These are phyloP conservation scores for Arachis stenosperma DNA, from an alignment of 306 rosid genomes.

Conservation along the genomic window DNA sequence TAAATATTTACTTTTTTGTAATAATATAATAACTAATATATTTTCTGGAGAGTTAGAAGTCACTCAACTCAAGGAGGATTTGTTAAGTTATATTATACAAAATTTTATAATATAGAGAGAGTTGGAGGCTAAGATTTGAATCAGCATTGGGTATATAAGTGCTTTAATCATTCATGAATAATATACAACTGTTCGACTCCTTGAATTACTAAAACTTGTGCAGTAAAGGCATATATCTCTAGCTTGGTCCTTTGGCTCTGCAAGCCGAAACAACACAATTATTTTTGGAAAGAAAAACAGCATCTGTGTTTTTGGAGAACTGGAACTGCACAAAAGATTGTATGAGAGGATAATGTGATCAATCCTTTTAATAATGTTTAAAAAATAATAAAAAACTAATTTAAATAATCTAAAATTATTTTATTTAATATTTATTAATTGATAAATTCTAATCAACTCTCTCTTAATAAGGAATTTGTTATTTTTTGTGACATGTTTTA, in stretches of 20 bases:
- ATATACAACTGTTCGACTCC: slow-evolving; percentile 32
- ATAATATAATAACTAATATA: slow-evolving; percentile 31
- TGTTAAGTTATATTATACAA: slow-evolving; percentile 15
- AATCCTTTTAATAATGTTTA: too few species aligned
- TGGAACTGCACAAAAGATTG: background rate
- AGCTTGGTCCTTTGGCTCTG: slow-evolving; percentile 36
- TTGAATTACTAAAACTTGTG: slow-evolving; percentile 32
- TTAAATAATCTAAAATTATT: too few species aligned
- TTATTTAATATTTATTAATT: too few species aligned
- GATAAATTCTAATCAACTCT: too few species aligned
- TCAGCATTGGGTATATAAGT: slow-evolving; percentile 34
- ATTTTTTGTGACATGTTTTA: too few species aligned
- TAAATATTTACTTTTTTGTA: background rate
- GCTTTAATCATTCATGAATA: slow-evolving; percentile 40
- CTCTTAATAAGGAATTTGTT: too few species aligned
- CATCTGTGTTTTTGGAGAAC: slow-evolving; percentile 27
- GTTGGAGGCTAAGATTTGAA: slow-evolving; percentile 42
- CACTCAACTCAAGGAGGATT: slow-evolving; percentile 58
- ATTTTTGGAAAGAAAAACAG: slow-evolving; percentile 16
- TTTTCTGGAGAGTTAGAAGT: slow-evolving; percentile 54
- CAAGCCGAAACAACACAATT: slow-evolving; percentile 49
- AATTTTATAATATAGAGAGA: slow-evolving; percentile 30
- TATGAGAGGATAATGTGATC: too few species aligned
- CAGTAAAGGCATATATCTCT: slow-evolving; percentile 4
- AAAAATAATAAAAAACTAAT: too few species aligned